Evolutionary conservation across 345 rosid genomes (phyloP).

Genomic region (Trapa bicornis): DNA sequence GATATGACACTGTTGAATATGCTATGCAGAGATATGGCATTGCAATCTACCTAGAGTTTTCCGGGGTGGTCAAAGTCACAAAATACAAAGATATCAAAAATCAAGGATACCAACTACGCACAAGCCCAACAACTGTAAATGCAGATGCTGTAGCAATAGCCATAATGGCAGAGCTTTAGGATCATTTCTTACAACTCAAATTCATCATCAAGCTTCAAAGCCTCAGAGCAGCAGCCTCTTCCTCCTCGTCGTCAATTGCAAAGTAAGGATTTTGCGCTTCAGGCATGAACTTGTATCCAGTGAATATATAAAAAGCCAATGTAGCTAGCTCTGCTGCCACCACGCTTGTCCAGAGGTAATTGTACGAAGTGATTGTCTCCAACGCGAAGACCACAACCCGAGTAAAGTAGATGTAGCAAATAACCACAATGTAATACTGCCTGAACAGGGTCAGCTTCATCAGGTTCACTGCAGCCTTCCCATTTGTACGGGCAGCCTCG

Average conservation of each 20-base stretch:
- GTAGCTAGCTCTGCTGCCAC: conserved; percentile 87
- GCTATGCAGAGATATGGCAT: background rate
- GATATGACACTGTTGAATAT: background rate
- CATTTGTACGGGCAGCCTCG: conserved; percentile 87
- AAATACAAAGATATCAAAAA: background rate
- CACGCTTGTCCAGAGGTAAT: conserved; percentile 81
- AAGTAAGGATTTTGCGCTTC: conserved; percentile 95
- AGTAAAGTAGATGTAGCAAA: conserved; percentile 90
- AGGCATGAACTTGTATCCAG: conserved; percentile 82
- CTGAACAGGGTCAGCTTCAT: conserved; percentile 85
- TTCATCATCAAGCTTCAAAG: conserved; percentile 91
- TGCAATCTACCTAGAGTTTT: background rate
- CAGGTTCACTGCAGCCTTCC: conserved; percentile 90
- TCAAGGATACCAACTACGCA: background rate
- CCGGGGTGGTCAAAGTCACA: background rate
- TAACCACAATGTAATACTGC: conserved; percentile 92
- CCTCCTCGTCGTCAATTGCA: conserved; percentile 89
- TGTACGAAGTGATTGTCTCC: conserved; percentile 84
- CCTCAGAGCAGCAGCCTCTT: conserved; percentile 93
- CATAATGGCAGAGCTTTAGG: background rate
- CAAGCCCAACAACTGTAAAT: background rate
- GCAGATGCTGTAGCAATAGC: too few relatives aligned
- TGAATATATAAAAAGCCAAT: conserved; percentile 68
- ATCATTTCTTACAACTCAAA: conserved; percentile 49
- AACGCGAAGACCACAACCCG: conserved; percentile 81